Percentiles rank a stretch among this genome's conserved stretches.
Evolutionary conservation across 306 rosid genomes (phyloP).

Genomic region (Citrullus colocynthis): DNA sequence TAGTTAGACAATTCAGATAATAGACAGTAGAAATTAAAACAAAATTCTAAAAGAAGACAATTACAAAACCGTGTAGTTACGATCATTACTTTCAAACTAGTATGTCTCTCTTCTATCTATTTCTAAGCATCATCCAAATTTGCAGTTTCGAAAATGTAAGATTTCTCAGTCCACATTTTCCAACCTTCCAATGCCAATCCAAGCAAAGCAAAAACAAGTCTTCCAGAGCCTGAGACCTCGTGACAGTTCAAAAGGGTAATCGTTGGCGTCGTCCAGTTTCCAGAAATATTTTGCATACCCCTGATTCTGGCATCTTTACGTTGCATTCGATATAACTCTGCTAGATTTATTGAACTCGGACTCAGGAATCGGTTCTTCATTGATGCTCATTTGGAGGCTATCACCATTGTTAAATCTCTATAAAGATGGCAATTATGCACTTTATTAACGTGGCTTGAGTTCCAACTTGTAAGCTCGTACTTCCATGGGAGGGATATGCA

Average conservation of each 20-base stretch:
- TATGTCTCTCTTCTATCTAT: neutral
- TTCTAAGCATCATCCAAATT: neutral
- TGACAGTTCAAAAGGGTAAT: neutral
- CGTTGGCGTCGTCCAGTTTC: neutral
- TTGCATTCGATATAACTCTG: neutral
- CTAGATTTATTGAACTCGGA: neutral
- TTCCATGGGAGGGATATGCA: constrained; percentile 79
- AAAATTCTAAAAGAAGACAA: neutral
- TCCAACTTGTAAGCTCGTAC: constrained; percentile 85
- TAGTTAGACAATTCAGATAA: neutral
- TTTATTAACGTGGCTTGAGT: constrained; percentile 29
- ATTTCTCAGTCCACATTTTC: neutral
- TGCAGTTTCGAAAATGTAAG: neutral
- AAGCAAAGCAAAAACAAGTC: neutral
- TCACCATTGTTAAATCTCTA: neutral
- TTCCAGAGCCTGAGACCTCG: neutral
- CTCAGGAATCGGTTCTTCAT: neutral
- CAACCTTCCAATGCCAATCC: neutral
- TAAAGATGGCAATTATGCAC: neutral
- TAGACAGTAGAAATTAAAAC: neutral
- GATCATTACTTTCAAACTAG: neutral
- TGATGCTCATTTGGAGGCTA: neutral
- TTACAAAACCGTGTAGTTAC: neutral
- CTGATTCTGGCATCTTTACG: neutral
- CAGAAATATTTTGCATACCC: neutral